Evolutionary conservation across 257 asterid genomes (phyloP).

Genomic region (Parsonsia alboflavescens): DNA sequence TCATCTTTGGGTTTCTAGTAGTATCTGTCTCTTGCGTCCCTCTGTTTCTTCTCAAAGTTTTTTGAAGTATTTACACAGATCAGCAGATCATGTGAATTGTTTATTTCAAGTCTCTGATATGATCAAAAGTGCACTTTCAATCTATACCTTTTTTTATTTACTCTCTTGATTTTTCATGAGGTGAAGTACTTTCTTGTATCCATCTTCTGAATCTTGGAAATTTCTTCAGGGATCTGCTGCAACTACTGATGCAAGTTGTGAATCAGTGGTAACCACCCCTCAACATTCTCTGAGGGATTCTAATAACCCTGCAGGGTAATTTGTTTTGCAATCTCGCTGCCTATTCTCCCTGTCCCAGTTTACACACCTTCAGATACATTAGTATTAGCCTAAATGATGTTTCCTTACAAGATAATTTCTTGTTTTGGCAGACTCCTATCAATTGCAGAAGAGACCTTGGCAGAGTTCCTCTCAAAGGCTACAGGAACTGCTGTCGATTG

Average conservation of each 20-base stretch:
- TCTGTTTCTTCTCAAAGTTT: background rate
- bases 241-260: constrained; percentile 72
- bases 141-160: background rate
- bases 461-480: constrained; percentile 99
- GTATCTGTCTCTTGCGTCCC: background rate
- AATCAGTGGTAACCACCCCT: constrained; percentile 78
- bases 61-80: background rate
- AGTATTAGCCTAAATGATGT: background rate
- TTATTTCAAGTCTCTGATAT: background rate
- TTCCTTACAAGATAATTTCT: constrained; percentile 2
- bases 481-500: constrained; percentile 99
- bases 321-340: constrained; percentile 3
- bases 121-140: background rate
- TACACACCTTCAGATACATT: background rate
- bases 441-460: constrained; percentile 96
- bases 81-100: background rate
- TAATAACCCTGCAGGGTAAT: constrained; percentile 96
- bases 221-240: constrained; percentile 48
- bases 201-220: background rate
- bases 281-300: constrained; percentile 82
- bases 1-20: background rate
- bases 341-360: background rate
- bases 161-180: too few relatives aligned
- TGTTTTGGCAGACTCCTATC: constrained; percentile 72
- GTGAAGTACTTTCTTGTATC: background rate